phyloP scores from a whole-genome alignment of 1,284 basidiomycete genomes.

The Apiotrichum veenhuisii region DNA sequence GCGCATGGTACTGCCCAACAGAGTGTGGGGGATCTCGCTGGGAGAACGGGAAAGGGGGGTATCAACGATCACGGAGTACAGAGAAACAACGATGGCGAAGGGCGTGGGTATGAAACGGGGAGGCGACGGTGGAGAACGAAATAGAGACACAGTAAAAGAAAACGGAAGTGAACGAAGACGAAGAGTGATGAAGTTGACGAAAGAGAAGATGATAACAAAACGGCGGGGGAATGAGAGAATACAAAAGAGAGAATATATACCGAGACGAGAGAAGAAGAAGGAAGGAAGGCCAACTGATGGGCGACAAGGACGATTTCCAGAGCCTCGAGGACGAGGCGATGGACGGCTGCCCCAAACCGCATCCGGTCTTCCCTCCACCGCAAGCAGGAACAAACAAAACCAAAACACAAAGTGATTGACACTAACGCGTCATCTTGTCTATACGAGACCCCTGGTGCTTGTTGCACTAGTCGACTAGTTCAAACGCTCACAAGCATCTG shows the following conservation, averaged over 20 bases:
- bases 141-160: not conserved
- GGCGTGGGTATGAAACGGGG: too few relatives aligned
- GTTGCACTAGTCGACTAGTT: not conserved
- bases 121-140: not conserved
- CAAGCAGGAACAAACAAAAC: too few relatives aligned
- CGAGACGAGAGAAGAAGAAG: not conserved
- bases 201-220: not conserved
- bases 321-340: too few relatives aligned
- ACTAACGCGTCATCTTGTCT: too few relatives aligned
- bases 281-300: not conserved
- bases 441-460: too few relatives aligned
- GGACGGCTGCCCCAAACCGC: too few relatives aligned
- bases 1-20: not conserved
- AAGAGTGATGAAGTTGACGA: not conserved
- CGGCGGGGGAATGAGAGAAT: not conserved
- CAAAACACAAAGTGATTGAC: too few relatives aligned
- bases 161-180: not conserved
- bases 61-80: not conserved
- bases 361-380: too few relatives aligned
- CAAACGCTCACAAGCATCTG: constrained; percentile 19
- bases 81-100: not conserved
- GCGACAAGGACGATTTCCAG: too few relatives aligned
- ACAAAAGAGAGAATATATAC: too few relatives aligned
- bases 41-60: not conserved
- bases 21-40: not conserved